Evolutionary conservation across 2,329 filamentous ascomycete genomes (phyloP).

Genomic region (Stagonosporopsis rhizophila): DNA sequence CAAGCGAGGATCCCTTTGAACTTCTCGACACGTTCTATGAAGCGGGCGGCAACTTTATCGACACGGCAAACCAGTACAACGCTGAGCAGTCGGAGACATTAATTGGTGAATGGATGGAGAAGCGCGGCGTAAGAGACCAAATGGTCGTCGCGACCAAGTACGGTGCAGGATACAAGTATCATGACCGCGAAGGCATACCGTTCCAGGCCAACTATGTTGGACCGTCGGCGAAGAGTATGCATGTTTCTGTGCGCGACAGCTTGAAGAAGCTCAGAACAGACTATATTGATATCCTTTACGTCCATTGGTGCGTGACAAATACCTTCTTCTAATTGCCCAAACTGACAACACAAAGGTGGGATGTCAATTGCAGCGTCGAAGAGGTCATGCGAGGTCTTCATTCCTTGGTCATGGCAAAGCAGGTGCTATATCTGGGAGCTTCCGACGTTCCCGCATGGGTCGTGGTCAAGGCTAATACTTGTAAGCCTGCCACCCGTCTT

Average conservation of each 20-base stretch:
- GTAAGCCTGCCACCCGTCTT: neutral
- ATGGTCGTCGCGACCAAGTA: conserved; percentile 53
- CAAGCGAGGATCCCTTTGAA: conserved; percentile 65
- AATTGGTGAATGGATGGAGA: conserved; percentile 53
- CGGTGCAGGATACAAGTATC: conserved; percentile 30
- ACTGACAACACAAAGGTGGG: conserved; percentile 41
- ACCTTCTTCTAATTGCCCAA: too few relatives aligned
- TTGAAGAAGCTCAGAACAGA: conserved; percentile 32
- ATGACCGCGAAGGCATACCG: conserved; percentile 13
- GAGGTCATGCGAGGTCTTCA: conserved; percentile 52
- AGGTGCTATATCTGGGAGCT: conserved; percentile 53
- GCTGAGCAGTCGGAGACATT: conserved; percentile 48
- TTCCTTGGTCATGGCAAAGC: conserved; percentile 46
- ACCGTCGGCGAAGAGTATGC: conserved; percentile 56
- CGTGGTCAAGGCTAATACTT: conserved; percentile 27
- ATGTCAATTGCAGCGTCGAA: conserved; percentile 50
- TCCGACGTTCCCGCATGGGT: conserved; percentile 52
- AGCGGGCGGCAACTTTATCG: conserved; percentile 75
- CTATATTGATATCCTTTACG: conserved; percentile 64
- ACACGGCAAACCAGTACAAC: conserved; percentile 59
- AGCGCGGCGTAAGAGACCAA: conserved; percentile 43
- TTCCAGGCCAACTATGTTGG: conserved; percentile 22
- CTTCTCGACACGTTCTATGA: conserved; percentile 73
- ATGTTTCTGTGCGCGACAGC: conserved; percentile 16
- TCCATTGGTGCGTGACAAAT: conserved; percentile 46